These are phyloP conservation scores for Diaporthe sp. DNA, from an alignment of 2,329 filamentous ascomycete genomes.

Conservation along the genomic window DNA sequence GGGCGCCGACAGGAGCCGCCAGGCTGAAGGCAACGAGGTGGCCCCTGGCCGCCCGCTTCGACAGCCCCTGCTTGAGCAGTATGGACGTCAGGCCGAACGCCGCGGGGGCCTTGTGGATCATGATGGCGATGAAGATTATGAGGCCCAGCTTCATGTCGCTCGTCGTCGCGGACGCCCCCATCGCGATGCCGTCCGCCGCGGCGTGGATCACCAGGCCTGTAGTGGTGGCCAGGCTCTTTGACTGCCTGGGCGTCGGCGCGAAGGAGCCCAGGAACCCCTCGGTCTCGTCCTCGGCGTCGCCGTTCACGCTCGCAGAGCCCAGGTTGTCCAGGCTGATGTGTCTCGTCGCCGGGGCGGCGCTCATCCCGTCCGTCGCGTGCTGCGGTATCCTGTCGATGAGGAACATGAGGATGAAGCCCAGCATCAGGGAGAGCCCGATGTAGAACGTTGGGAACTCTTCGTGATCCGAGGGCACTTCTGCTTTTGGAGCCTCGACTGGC, in stretches of 20 bases:
- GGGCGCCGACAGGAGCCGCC: constrained; percentile 87
- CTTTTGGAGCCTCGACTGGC: constrained; percentile 41
- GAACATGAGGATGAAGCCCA: constrained; percentile 97
- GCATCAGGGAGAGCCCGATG: constrained; percentile 87
- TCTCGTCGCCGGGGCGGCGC: constrained; percentile 76
- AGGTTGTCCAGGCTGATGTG: constrained; percentile 93
- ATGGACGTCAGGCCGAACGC: constrained; percentile 95
- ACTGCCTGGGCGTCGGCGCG: constrained; percentile 69
- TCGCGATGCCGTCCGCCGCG: constrained; percentile 92
- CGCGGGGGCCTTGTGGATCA: constrained; percentile 97
- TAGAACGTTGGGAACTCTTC: constrained; percentile 75
- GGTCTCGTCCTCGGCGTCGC: constrained; percentile 66
- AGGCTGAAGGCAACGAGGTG: constrained; percentile 93
- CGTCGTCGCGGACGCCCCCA: constrained; percentile 88
- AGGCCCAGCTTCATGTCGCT: constrained; percentile 83
- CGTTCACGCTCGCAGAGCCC: constrained; percentile 52
- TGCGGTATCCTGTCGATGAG: constrained; percentile 89
- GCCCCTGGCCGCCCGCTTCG: constrained; percentile 85
- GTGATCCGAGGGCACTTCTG: constrained; percentile 50
- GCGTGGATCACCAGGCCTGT: constrained; percentile 96
- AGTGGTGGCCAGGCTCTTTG: constrained; percentile 83
- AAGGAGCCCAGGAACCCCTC: constrained; percentile 72
- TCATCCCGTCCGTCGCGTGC: constrained; percentile 76
- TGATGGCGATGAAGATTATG: constrained; percentile 95
- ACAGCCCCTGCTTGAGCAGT: constrained; percentile 89